These are phyloP conservation scores for Xylaria hypoxylon DNA, from an alignment of 2,329 filamentous ascomycete species.

Conservation along the genomic window DNA sequence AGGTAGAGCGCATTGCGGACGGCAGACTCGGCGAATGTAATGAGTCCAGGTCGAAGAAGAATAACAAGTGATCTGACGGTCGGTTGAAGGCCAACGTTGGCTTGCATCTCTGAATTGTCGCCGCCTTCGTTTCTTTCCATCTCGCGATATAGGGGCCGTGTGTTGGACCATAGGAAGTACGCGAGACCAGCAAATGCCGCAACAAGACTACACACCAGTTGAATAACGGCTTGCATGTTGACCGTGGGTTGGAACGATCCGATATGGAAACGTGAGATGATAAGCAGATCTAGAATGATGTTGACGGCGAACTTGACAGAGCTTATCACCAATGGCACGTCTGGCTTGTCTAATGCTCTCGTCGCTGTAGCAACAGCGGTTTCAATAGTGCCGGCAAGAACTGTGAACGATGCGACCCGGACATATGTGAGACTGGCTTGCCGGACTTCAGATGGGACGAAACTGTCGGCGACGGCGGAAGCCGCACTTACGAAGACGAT, in stretches of 20 bases:
- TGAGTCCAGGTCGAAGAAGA: constrained; percentile 66
- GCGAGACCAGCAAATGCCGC: constrained; percentile 66
- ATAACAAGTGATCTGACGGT: constrained; percentile 59
- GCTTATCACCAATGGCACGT: constrained; percentile 76
- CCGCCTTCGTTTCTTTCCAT: constrained; percentile 14
- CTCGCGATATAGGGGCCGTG: constrained; percentile 37
- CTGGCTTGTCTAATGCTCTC: constrained; percentile 74
- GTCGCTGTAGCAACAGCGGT: constrained; percentile 71
- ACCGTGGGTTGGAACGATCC: constrained; percentile 65
- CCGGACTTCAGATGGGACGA: constrained; percentile 71
- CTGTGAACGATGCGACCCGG: constrained; percentile 71
- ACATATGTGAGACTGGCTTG: constrained; percentile 71
- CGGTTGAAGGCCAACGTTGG: constrained; percentile 46
- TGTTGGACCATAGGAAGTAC: constrained; percentile 68
- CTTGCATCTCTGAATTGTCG: constrained; percentile 33
- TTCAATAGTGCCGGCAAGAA: constrained; percentile 71
- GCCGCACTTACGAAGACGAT: constrained; percentile 68
- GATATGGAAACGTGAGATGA: constrained; percentile 75
- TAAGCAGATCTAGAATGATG: constrained; percentile 73
- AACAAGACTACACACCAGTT: constrained; percentile 69
- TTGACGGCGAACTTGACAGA: constrained; percentile 72
- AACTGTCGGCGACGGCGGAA: constrained; percentile 65
- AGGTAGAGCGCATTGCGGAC: constrained; percentile 77
- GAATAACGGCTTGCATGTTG: constrained; percentile 73
- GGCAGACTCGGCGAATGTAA: constrained; percentile 73